Base-by-base conservation (phyloP, 495 filamentous ascomycete species). In the Cetradonia linearis region DNA sequence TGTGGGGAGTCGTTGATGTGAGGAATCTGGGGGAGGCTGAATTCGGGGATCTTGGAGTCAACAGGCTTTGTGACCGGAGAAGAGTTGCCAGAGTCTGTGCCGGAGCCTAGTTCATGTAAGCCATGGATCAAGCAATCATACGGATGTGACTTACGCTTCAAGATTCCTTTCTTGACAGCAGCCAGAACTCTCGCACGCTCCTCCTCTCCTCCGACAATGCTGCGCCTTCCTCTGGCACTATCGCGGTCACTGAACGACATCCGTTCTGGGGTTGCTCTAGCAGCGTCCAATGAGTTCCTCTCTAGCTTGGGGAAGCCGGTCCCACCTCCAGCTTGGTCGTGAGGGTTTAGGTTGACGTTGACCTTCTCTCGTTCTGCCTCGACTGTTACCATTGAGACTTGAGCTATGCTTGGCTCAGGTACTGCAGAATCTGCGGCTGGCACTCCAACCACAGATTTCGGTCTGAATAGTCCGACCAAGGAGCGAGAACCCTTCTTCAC, bases 321-420 rank as follows among this genome's bases (percentile, higher is more conserved):
- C 25, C 83, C 87, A 31, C 88, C 86, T 47, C 83, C 84, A 56
- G 72, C 72, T 60, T 89, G 81, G 20, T 87, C 84, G 63, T 79
- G 79, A 20, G 83, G 78, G 62, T 93, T 81, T 3, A 79, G 74
- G 59, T 87, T 94, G 36, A 89, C 86, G 61, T 92, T 87, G 48
- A 91, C 86, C 62, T 81, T 86, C 60, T 93, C 87, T 25, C 87
- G 79, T 70, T 97, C 93, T 7, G 91, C 93, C 73, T 99, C 93
- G 31, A 91, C 89, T 27, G 88, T 99, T 50, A 99, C 84, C 81
- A 96, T 92, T 1, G 93, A 93, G 54, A 99, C 85, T 62, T 90
- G 78, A 48, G 84, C 88, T 56, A 85, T 78, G 64, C 83, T 87
- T 20, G 81, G 82, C 67, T 88, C 85, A 1, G 82, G 72, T 27